Base-by-base conservation (phyloP, 164 flowering plant species). In the Vitis labrusca region DNA sequence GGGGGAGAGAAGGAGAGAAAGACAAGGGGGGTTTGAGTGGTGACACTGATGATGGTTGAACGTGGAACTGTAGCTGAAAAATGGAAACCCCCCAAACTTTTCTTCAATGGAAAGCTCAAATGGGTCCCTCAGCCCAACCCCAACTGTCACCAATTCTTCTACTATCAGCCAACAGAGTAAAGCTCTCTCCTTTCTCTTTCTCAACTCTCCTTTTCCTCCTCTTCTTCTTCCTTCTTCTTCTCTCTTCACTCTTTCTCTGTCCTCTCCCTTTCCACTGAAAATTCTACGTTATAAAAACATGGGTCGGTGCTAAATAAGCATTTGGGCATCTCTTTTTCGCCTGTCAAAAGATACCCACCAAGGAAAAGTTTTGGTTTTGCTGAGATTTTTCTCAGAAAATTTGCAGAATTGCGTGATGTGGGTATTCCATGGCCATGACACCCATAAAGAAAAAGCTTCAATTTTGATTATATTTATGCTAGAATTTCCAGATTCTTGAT, bases 71-170 rank as follows among this genome's bases (percentile, higher is more conserved):
- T 58, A 32, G 44, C 44, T 32, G 37, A 32, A 32, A 32, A 32
- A 32, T 32, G 37, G 37, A 70, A 63, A 58, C 60, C 55, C 9
- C 44, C 73, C 74, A 50, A 56, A 74, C 76, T 76, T 80, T 77
- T 73, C 84, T 74, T 78, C 71, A 62, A 59, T 64, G 60, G 54
- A 69, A 83, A 83, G 77, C 68, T 63, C 12, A 12, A 67, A 19
- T 73, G 77, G 82, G 77, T 61, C 77, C 81, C 65, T 56, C 71
- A 63, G 58, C 49, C 47, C 71, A 44, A 56, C 63, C 71, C 72
- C 77, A 79, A 76, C 74, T 78, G 82, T 77, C 83, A 70, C 69
- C 62, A 56, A 71, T 76, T 70, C 74, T 61, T 71, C 75, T 52
- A 0, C 73, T 62, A 23, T 51, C 67, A 44, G 51, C 69, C 75